Evolutionary conservation across 1,284 basidiomycete genomes (phyloP), one percentile per base, ranked within the genome.

Genomic region (Puccinia polysora): DNA sequence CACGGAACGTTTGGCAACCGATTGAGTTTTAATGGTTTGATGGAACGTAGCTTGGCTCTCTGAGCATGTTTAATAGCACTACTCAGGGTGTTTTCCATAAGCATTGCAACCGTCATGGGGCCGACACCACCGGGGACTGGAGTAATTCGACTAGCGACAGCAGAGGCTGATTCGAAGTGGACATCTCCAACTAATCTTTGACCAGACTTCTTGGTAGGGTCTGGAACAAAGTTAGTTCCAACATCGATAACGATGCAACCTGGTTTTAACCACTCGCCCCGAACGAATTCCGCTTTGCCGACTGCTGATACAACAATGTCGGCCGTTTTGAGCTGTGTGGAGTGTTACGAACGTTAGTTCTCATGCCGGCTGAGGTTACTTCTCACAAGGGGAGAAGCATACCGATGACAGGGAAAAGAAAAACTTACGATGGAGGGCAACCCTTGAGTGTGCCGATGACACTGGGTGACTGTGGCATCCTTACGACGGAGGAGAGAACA

Each of bases 71-170:
- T 86, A 80, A 91, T 86, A 36, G 95, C 93, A 67, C 91, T 89
- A 75, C 84, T 83, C 75, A 93, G 83, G 0, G 95, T 95, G 82
- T 98, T 99, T 79, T 88, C 86, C 95, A 98, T 97, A 76, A 99
- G 87, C 84, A 97, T 86, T 50, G 96, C 96, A 74, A 99, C 96
- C 8, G 96, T 99, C 95, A 97, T 97, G 34, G 96, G 96, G 25
- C 96, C 96, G 68, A 99, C 96, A 75, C 96, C 96, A 79, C 93
- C 93, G 0, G 96, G 96, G 18, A 99, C 96, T 52, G 96, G 96
- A 0, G 96, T 99, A 79, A 99, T 97, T 80, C 88, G 83, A 3
- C 89, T 88, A 6, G 94, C 95, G 74, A 90, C 86, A 70, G 84
- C 80, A 60, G 85, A 83, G 38, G 91, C 95, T 14, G 88, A 85